Evolutionary conservation across 495 filamentous ascomycete genomes (phyloP), one percentile per base, ranked within the genome.

Genomic region (Penicillium bovifimosum): DNA sequence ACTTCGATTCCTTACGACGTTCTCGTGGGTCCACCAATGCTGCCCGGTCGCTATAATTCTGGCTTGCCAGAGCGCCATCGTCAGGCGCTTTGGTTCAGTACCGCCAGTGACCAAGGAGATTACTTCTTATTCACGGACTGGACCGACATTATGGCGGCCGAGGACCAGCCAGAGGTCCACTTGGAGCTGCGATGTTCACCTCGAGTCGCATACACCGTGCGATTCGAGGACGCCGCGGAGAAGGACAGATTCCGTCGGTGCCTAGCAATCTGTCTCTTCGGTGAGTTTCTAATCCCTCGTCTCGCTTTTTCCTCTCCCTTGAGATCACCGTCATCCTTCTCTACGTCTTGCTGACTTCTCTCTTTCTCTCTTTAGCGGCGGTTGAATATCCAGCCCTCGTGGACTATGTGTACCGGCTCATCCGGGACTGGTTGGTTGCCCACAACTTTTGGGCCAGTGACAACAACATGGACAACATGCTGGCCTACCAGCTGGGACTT

Each of bases 41-140:
- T 75, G 14, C 69, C 64, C 2, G 58, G 45, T 36, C 26, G 62
- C 14, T 54, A 71, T 38, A n/a, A 14, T 0, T 70, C 64, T 56
- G 65, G 70, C 35, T 58, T 33, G 3, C 67, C 64, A 24, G 70
- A 70, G 50, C 64, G 68, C 5, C 64, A 67, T 43, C 67, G 70
- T 4, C 72, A 74, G 36, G 67, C 69, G 3, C 28, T 74, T 13
- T 61, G 64, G 47, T 69, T 71, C 55, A 59, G 44, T 27, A 54
- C 57, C 26, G 31, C 57, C 0, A 18, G 42, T 9, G 10, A 41
- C 1, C 42, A 50, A 33, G 70, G 69, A 8, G 72, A 75, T 28
- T 75, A 75, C 47, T 72, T 72, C 53, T 53, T 75, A 29, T 75
- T 75, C 55, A 45, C 59, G 6, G 69, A 72, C 33, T 65, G 53